Evolutionary conservation across 163 green algal genomes (phyloP), one percentile per base, ranked within the genome.

Genomic region (Chlamydomonas reinhardtii): DNA sequence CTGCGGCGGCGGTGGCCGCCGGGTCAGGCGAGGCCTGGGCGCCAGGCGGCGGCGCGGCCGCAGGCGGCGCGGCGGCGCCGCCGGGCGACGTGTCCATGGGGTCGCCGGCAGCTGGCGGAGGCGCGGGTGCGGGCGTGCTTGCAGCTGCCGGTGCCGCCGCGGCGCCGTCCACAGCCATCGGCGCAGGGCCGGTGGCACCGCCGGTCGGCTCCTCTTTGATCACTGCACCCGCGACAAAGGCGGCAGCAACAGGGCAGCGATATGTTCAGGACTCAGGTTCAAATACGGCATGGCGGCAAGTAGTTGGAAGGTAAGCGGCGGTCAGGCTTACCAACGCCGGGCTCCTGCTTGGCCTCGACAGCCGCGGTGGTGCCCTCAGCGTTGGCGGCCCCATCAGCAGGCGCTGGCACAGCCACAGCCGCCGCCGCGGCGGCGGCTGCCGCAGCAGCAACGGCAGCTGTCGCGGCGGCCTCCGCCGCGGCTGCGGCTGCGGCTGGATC

Each of bases 141-240:
- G 48, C 48, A 1, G 14, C 48, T 17, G 48, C 48, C 11, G 48
- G 39, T 48, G 39, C 48, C 8, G 15, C 39, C 37, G n/a, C 64
- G 37, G 56, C 35, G 17, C 32, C 69, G 12, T 27, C 32, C 12
- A 25, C 20, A 2, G 61, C 61, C 61, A 29, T n/a, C 35, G 78
- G 61, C 34, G 52, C 72, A 25, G 48, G 48, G 27, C 73, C 9
- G 20, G 73, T 16, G 2, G 43, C n/a, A 6, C 34, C 56, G 76
- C 75, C 74, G 5, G 56, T 74, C 8, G 74, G 83, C 74, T 89
- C 74, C 52, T 78, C 62, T 48, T 89, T 83, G 34, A 87, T 20
- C 1, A n/a, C 70, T 86, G 77, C 59, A 29, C 14, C 39, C 29
- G 9, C 0, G 48, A 31, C 11, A 76, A 5, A 48, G n/a, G 39